Base-by-base conservation (phyloP, 495 filamentous ascomycete species). In the Aspergillus sparsus region DNA sequence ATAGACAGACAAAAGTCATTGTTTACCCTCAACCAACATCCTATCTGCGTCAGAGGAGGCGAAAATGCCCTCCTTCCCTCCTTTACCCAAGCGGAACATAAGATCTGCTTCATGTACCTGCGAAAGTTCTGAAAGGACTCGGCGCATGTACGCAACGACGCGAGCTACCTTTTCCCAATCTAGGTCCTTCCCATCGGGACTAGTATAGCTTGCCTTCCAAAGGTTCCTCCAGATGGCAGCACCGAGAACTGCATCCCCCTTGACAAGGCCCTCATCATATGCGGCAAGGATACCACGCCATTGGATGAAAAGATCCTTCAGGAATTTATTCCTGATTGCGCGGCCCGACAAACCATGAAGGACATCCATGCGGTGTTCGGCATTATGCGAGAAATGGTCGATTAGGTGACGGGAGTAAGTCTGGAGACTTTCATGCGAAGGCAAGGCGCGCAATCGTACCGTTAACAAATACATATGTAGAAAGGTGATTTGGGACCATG, bases 401-500 rank as follows among this genome's bases (percentile, higher is more conserved):
- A 94, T 85, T 41, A 90, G 79, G 68, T 92, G 87, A 60, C 89
- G 89, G 55, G 88, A 85, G 79, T 88, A 92, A 10, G 80, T 77
- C 52, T 77, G 77, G 39, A 79, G 62, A 32, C 79, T 82, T 18
- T 86, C 80, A n/a, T 73, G 74, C 4, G 79, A 71, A 18, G 89
- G 88, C 58, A 94, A 82, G 60, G 81, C 81, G 50, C 94, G 89
- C 49, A 97, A 77, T 44, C 93, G 88, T n/a, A 89, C 88, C n/a
- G 88, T 88, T 42, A 97, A 73, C 52, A 96, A 82, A 78, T 96
- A 97, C 86, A 98, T 89, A 77, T 98, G 92, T 12, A 98, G 82
- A 78, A 98, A 92, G 16, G 92, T 93, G 42, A 98, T 85, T 70
- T 97, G 94, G 7, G 95, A 88, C 95, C 94, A 98, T 49, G 90